phyloP scores from a whole-genome alignment of 805 yeast species.

The Cephaloascus fragrans region DNA sequence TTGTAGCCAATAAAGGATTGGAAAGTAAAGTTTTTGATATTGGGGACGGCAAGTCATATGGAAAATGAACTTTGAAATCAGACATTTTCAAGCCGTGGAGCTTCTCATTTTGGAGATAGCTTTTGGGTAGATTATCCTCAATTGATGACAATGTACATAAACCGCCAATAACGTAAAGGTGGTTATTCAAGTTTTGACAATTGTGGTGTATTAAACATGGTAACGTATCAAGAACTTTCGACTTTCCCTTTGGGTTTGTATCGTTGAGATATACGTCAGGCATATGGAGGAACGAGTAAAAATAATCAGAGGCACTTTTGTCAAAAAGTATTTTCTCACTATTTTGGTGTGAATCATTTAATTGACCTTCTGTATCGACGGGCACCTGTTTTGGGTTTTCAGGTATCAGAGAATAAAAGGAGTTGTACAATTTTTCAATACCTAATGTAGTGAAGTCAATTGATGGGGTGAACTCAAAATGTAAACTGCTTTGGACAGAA shows the following conservation, averaged over 20 bases:
- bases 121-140: slow-evolving; percentile 14
- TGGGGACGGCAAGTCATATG: slow-evolving; percentile 28
- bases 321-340: background rate
- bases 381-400: too few relatives aligned
- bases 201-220: slow-evolving; percentile 36
- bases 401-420: background rate
- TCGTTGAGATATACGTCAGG: slow-evolving; percentile 18
- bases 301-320: background rate
- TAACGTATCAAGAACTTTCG: slow-evolving; percentile 22
- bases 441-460: background rate
- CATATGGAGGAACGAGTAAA: slow-evolving; percentile 10
- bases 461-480: background rate
- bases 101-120: background rate
- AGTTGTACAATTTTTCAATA: background rate
- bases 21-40: slow-evolving; percentile 22
- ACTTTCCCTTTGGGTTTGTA: background rate
- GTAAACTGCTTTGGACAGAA: background rate
- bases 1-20: slow-evolving; percentile 36
- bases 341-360: background rate
- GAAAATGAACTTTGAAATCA: slow-evolving; percentile 15
- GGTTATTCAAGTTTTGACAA: slow-evolving; percentile 23
- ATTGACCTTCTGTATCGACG: too few relatives aligned
- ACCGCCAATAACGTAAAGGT: slow-evolving; percentile 38
- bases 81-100: background rate
- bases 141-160: slow-evolving; percentile 14